These are phyloP conservation scores for Aphanoascus verrucosus DNA, from an alignment of 2,329 filamentous ascomycete species.

Conservation along the genomic window DNA sequence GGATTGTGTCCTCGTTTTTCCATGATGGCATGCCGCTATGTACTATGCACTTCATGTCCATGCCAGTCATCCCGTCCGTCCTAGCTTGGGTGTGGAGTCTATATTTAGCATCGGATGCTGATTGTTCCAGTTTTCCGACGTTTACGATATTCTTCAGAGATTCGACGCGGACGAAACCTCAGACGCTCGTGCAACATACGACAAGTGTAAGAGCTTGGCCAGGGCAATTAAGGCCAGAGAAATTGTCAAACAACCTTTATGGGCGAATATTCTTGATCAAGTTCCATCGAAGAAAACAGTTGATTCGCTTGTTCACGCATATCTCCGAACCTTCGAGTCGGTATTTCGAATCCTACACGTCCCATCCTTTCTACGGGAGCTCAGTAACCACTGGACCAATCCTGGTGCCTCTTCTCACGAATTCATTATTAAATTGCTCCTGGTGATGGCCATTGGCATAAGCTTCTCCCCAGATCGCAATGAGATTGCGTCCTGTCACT, in stretches of 20 bases:
- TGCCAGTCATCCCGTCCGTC: no score
- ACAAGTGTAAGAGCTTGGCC: slow-evolving; percentile 43
- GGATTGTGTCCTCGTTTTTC: background rate
- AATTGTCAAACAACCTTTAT: slow-evolving; percentile 23
- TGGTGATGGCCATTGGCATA: slow-evolving; percentile 33
- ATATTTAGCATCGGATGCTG: background rate
- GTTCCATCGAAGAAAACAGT: slow-evolving; percentile 39
- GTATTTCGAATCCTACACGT: slow-evolving; percentile 49
- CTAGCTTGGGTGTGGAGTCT: background rate
- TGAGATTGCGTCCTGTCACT: slow-evolving; percentile 18
- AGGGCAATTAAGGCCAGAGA: slow-evolving; percentile 38
- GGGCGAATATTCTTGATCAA: slow-evolving; percentile 22
- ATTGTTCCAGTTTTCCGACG: slow-evolving; percentile 16
- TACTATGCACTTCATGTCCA: no score
- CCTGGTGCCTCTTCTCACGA: slow-evolving; percentile 31
- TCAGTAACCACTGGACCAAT: slow-evolving; percentile 44
- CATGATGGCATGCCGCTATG: background rate
- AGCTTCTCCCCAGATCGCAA: slow-evolving; percentile 41
- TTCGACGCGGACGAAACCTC: slow-evolving; percentile 26
- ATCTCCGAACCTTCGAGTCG: slow-evolving; percentile 48
- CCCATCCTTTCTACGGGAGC: slow-evolving; percentile 47
- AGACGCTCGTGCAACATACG: slow-evolving; percentile 27
- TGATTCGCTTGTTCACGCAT: slow-evolving; percentile 43
- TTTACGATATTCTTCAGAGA: slow-evolving; percentile 18
- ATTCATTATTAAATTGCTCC: slow-evolving; percentile 39